Evolutionary conservation across 495 filamentous ascomycete species (phyloP).

Genomic region (Bathelium albidoporum): DNA sequence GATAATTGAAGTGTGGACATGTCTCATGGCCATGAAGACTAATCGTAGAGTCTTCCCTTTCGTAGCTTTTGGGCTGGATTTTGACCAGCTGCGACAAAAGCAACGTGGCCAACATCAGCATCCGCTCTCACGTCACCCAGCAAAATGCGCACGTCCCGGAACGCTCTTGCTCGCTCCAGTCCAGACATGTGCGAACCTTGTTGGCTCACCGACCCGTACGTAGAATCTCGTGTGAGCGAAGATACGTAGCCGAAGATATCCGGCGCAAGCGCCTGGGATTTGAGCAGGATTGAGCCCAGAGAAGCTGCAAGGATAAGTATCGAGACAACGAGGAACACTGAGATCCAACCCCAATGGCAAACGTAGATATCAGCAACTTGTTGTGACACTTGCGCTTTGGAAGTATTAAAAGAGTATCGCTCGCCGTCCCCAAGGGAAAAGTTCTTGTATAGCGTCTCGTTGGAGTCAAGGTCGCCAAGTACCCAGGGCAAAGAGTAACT

Average conservation of each 20-base stretch:
- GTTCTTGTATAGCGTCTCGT: not conserved
- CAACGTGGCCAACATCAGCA: not conserved
- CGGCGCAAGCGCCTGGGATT: slow-evolving; percentile 14
- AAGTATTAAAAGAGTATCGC: not conserved
- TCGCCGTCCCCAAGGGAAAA: not conserved
- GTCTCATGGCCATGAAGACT: too few relatives aligned
- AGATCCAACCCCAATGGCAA: slow-evolving; percentile 7
- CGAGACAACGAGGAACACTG: slow-evolving; percentile 6
- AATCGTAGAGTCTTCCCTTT: not conserved
- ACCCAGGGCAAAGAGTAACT: slow-evolving; percentile 12
- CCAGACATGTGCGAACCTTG: not conserved
- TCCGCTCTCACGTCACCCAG: not conserved
- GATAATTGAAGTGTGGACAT: too few relatives aligned
- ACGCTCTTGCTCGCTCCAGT: not conserved
- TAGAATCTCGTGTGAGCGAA: slow-evolving; percentile 8
- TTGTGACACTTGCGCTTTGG: not conserved
- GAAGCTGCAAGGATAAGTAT: slow-evolving; percentile 14
- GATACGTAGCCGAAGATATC: slow-evolving; percentile 21
- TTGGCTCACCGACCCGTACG: not conserved
- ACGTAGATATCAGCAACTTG: not conserved
- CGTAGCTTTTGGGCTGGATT: not conserved
- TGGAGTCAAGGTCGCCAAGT: slow-evolving; percentile 5
- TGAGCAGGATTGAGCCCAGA: slow-evolving; percentile 11
- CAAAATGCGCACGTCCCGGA: not conserved
- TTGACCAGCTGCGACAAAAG: not conserved